Evolutionary conservation across 257 asterid species (phyloP), one percentile per base, ranked within the genome.

Genomic region (Nicotiana benthamiana): DNA sequence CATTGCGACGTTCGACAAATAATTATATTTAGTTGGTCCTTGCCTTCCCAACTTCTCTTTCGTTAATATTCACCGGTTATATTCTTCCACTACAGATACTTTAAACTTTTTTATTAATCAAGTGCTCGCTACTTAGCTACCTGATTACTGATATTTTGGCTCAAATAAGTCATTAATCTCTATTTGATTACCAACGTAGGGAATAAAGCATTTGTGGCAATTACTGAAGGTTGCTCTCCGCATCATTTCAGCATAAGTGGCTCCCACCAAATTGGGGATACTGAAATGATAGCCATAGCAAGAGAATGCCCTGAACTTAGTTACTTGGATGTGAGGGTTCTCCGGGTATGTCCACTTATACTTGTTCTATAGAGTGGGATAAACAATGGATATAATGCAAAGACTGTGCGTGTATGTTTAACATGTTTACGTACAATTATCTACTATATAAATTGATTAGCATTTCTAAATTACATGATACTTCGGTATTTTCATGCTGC

Each of bases 251-350:
- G 93, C 83, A 94, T 95, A 64, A 95, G 97, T 81, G 98, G 98
- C 75, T 95, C 97, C 87, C 90, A 91, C 80, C 89, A 91, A 83
- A 90, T 95, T 59, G 92, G 97, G 48, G 94, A 95, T 90, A 90
- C 87, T 85, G 98, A 98, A 83, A 89, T 93, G 62, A 84, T 87
- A 76, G 97, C 98, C 67, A 83, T 92, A 81, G 98, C 97, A 53
- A 88, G 90, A 86, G 98, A 97, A 68, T 89, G 94, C 85, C 97
- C 97, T 68, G 89, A 85, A 83, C 97, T 95, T 81, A 88, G 81
- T 82, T 91, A 85, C 84, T 88, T 95, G 86, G 98, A 95, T 83
- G 90, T 89, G 12, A 95, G 98, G 70, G 95, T 95, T 62, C 95
- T 95, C 76, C 97, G 91, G 98, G 98, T 94, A 70, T 15, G 84